These are phyloP conservation scores for Lactarius evosmus DNA, from an alignment of 768 basidiomycete species.

Conservation along the genomic window DNA sequence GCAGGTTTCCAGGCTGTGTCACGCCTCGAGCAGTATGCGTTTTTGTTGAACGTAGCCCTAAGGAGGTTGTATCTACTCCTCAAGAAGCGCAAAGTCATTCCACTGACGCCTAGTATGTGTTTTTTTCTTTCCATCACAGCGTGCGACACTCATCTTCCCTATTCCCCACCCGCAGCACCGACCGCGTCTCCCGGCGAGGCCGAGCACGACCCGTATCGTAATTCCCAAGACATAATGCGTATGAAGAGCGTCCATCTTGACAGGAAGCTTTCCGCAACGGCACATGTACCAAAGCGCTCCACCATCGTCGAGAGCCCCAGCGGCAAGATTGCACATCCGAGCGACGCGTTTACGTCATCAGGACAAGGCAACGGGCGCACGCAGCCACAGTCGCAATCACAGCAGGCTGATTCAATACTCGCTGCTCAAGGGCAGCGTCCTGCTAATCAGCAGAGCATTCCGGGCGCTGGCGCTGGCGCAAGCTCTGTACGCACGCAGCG, in stretches of 20 bases:
- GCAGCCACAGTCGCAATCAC: constrained; percentile 42
- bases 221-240: constrained; percentile 86
- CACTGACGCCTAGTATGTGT: constrained; percentile 67
- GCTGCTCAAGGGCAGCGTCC: constrained; percentile 22
- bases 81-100: constrained; percentile 87
- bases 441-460: constrained; percentile 9
- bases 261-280: constrained; percentile 92
- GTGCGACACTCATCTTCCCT: constrained; percentile 29
- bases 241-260: constrained; percentile 94
- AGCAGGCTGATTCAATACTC: constrained; percentile 13
- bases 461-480: not conserved
- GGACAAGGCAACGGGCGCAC: constrained; percentile 41
- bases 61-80: constrained; percentile 83
- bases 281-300: constrained; percentile 87
- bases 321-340: constrained; percentile 77
- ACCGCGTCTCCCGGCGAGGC: constrained; percentile 31
- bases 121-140: constrained; percentile 13
- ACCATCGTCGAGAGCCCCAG: constrained; percentile 95
- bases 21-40: constrained; percentile 95
- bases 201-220: constrained; percentile 77
- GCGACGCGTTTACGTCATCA: constrained; percentile 45
- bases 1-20: constrained; percentile 88
- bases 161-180: constrained; percentile 33
- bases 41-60: constrained; percentile 92
- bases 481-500: constrained; percentile 14